Conservation (phyloP, 257 asterid genomes). For the Oldenlandia corymbosa region DNA sequence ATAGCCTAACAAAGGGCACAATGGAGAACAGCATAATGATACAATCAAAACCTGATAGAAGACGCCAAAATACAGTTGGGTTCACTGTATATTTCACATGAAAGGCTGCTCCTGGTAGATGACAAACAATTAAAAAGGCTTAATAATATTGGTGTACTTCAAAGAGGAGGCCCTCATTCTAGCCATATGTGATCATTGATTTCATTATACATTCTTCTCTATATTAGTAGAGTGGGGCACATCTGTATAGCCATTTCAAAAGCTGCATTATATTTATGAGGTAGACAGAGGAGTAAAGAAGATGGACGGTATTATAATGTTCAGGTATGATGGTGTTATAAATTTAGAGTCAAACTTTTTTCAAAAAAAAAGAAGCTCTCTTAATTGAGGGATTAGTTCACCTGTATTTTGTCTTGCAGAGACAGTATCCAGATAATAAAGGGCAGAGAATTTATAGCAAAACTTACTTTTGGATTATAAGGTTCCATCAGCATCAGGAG, state of each 20-base stretch:
- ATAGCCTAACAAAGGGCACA: constrained; percentile 27
- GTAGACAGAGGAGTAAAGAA: constrained; percentile 41
- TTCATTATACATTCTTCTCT: constrained; percentile 46
- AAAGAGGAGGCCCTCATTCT: constrained; percentile 25
- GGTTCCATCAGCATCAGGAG: constrained; percentile 13
- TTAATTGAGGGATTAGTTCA: constrained; percentile 24
- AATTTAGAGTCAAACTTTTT: constrained; percentile 22
- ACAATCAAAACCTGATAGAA: constrained; percentile 41
- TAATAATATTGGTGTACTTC: constrained; percentile 39
- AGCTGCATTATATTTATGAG: constrained; percentile 70
- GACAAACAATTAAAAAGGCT: constrained; percentile 54
- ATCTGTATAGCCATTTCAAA: constrained; percentile 49
- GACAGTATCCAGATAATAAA: constrained; percentile 26
- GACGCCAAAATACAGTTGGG: constrained; percentile 84
- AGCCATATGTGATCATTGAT: constrained; percentile 55
- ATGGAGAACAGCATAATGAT: constrained; percentile 18
- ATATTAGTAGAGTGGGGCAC: constrained; percentile 63
- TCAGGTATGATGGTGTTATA: constrained; percentile 29
- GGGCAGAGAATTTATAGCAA: constrained; percentile 55
- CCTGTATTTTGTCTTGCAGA: constrained; percentile 22
- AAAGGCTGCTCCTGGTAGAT: constrained; percentile 71
- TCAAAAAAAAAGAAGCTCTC: constrained; percentile 19
- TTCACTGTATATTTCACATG: constrained; percentile 82
- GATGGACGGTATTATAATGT: constrained; percentile 12
- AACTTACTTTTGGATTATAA: constrained; percentile 32